Percentiles rank a stretch among this genome's conserved stretches.
Conservation (phyloP, 169 alveolate genomes). For the Perkinsus marinus region DNA sequence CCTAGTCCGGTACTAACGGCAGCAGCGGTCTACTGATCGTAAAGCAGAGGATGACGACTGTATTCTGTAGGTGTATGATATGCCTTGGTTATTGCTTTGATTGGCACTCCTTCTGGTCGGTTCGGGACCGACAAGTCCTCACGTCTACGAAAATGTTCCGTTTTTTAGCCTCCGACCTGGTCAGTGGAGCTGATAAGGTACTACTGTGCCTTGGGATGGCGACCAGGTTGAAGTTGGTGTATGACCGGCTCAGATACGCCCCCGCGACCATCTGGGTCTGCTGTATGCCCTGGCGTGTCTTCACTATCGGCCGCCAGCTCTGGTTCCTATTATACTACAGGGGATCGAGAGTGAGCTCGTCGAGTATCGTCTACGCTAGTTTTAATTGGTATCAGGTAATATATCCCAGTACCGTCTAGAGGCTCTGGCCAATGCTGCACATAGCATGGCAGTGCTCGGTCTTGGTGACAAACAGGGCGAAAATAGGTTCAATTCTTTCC, state of each 20-base stretch:
- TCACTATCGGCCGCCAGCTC: not conserved
- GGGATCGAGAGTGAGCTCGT: not conserved
- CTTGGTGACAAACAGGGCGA: not conserved
- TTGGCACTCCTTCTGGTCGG: constrained; percentile 18
- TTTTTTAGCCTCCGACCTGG: constrained; percentile 40
- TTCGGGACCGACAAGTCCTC: constrained; percentile 42
- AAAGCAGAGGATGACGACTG: not conserved
- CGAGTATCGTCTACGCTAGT: not conserved
- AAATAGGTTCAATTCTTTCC: not conserved
- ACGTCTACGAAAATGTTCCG: constrained; percentile 40
- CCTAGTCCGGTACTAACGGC: not conserved
- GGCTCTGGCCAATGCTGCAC: not conserved
- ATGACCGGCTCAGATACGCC: not conserved
- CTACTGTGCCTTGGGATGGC: not conserved
- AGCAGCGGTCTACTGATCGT: no score
- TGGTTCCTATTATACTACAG: not conserved
- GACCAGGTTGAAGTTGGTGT: not conserved
- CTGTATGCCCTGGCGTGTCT: not conserved
- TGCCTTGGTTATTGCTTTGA: not conserved
- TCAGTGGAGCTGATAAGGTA: constrained; percentile 2
- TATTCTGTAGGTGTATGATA: not conserved
- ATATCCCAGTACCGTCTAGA: not conserved
- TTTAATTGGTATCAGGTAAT: not conserved
- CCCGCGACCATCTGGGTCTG: not conserved
- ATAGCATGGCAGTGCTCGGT: not conserved